Evolutionary conservation across 1,284 basidiomycete species (phyloP), one percentile per base, ranked within the genome.

Genomic region (Singerocomus inundabilis): DNA sequence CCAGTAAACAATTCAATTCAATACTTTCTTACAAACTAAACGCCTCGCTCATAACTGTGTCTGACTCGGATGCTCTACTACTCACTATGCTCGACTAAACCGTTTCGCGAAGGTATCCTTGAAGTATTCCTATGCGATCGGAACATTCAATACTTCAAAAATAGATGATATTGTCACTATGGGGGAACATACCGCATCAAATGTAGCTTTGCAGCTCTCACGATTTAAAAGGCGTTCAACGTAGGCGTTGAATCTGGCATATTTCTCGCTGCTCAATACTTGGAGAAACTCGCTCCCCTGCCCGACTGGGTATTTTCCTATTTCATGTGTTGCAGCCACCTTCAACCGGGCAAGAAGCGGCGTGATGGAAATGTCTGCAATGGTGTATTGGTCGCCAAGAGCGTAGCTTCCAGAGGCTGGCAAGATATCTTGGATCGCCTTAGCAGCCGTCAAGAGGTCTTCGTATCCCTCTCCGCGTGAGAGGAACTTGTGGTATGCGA

Each of bases 341-440:
- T 57, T 49, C 26, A 67, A 28, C 15, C 72, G 60, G 34, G 55
- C 64, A 6, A 72, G 15, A 59, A 75, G 71, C 5, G 74, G 71
- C 12, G 67, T 59, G 32, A 70, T 35, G 2, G 66, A 59, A 0
- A 60, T 53, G 36, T 71, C 69, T 28, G 67, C 69, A 45, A 63
- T 64, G 6, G 58, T 64, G 56, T 73, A 80, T 31, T 74, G 64
- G 25, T 75, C 66, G 6, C 76, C 73, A 5, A 79, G 54, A 6
- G 74, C 76, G 41, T 67, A 80, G 3, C 54, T 57, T 59, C 69
- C 62, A 24, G 71, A 65, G 3, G 59, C 53, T 0, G 75, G 71
- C 18, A 82, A 66, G 12, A 78, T 63, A 3, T 50, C 59, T 57
- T 79, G 78, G 11, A 81, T 52, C 4, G 61, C 64, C 33, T 76